These are phyloP conservation scores for Heliamphora pulchella DNA, from an alignment of 179 eudicot genomes.

Conservation along the genomic window DNA sequence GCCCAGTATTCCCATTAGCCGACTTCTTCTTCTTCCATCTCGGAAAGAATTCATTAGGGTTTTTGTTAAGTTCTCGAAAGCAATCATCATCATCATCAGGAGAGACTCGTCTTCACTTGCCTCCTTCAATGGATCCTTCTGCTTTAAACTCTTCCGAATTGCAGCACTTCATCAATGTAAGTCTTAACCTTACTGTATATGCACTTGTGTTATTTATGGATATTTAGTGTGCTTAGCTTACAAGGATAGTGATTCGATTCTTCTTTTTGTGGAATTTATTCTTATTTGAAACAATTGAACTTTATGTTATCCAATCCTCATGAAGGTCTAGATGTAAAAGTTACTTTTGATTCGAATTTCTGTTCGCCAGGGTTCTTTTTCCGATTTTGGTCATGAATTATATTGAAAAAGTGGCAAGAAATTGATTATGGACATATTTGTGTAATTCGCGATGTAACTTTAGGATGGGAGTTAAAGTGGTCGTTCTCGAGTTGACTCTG, in stretches of 20 bases:
- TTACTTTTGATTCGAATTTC: background rate
- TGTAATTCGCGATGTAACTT: background rate
- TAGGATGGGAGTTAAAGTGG: background rate
- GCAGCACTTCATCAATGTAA: slow-evolving; percentile 17
- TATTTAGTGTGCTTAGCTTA: background rate
- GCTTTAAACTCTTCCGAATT: slow-evolving; percentile 13
- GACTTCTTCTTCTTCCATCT: background rate
- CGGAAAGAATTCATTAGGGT: background rate
- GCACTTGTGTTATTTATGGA: background rate
- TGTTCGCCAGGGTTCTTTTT: background rate
- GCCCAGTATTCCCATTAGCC: too few species aligned
- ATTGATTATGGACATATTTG: background rate
- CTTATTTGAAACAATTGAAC: background rate
- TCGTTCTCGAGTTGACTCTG: background rate
- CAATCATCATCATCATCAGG: background rate
- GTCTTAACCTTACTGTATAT: background rate
- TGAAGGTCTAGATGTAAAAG: background rate
- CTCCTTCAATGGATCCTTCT: slow-evolving; percentile 17
- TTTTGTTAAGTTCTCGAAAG: background rate
- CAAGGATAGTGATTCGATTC: background rate
- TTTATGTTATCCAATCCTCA: too few species aligned
- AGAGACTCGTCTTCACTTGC: background rate
- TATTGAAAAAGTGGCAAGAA: background rate
- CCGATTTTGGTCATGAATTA: background rate
- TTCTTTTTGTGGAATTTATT: background rate